Evolutionary conservation across 2,329 filamentous ascomycete species (phyloP), one percentile per base, ranked within the genome.

Genomic region (Colletotrichum viniferum): DNA sequence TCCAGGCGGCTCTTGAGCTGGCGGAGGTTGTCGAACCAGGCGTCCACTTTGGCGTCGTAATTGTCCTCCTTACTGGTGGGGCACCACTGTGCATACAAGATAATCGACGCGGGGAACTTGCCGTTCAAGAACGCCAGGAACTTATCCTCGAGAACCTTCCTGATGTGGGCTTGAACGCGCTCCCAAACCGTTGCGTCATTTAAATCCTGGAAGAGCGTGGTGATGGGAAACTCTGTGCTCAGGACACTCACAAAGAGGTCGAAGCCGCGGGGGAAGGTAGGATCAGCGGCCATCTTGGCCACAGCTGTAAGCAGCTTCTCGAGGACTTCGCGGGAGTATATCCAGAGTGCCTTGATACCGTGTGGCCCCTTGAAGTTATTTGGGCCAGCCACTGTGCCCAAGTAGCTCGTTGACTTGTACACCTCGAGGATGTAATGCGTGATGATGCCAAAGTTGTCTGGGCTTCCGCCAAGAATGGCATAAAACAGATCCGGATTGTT

Each of bases 401-500:
- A 2, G 26, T 73, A 73, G 4, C 66, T 73, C 4, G 64, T 70
- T 69, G 77, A 78, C 2, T 77, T 72, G 26, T 86, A 85, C 24
- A 85, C 85, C 74, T 87, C 83, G 32, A 88, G 81, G 0, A 89
- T 91, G 81, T 90, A 86, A 8, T 89, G 90, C 1, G 87, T 85
- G 5, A 92, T 86, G 5, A 92, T 85, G 2, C 88, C 91, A 65
- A 90, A 90, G 38, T 88, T 92, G 2, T 90, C 90, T 0, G 88
- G 89, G 4, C 91, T 91, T 4, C 91, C 90, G 4, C 90, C 90
- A 9, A 87, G 84, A 4, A 92, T 83, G 3, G 90, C 91, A 85
- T 89, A 92, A 81, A 91, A 92, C 1, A 92, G 84, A 52, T 93
- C 90, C 0, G 86, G 78, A 68, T 92, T 86, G n/a, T 84, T 81